A percentile compares a stretch with the other conserved stretches of the same genome.
phyloP scores from a whole-genome alignment of 2,329 filamentous ascomycete genomes.

The Niveomyces coronatus region DNA sequence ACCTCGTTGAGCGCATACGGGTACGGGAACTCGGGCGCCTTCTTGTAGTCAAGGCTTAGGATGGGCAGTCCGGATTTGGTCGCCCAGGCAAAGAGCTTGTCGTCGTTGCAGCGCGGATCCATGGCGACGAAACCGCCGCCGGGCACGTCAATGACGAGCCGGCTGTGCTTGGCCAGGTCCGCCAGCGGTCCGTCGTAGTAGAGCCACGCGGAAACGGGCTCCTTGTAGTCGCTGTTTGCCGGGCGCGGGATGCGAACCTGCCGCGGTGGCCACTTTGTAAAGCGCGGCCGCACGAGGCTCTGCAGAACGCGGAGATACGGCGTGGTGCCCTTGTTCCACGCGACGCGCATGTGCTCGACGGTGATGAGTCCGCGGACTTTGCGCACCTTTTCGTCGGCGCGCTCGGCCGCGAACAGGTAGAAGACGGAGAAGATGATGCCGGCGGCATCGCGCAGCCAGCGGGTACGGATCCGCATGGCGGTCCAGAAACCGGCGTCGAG shows the following conservation, averaged over 20 bases:
- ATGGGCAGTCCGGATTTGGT: slow-evolving; percentile 81
- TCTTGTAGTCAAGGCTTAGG: slow-evolving; percentile 75
- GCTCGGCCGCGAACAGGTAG: slow-evolving; percentile 86
- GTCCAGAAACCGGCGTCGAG: slow-evolving; percentile 97
- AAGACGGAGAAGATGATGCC: slow-evolving; percentile 80
- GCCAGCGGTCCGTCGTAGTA: slow-evolving; percentile 86
- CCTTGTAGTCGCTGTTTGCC: slow-evolving; percentile 66
- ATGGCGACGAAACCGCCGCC: slow-evolving; percentile 96
- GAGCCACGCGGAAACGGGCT: slow-evolving; percentile 77
- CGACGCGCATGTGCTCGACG: slow-evolving; percentile 80
- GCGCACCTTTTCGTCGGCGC: slow-evolving; percentile 91
- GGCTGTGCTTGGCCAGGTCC: slow-evolving; percentile 64
- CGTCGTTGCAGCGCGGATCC: slow-evolving; percentile 88
- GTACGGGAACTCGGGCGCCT: slow-evolving; percentile 40
- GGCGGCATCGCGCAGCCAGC: slow-evolving; percentile 71
- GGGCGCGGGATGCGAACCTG: slow-evolving; percentile 79
- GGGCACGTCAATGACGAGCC: slow-evolving; percentile 78
- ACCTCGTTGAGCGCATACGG: slow-evolving; percentile 39
- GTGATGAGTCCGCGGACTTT: slow-evolving; percentile 81
- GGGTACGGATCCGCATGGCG: slow-evolving; percentile 77
- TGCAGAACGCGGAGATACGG: slow-evolving; percentile 72
- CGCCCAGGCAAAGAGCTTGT: slow-evolving; percentile 89
- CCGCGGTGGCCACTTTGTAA: slow-evolving; percentile 72
- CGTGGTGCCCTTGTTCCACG: slow-evolving; percentile 90
- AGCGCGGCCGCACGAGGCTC: slow-evolving; percentile 61